Percentiles rank a stretch among this genome's conserved stretches.
phyloP scores from a whole-genome alignment of 352 stramenopile species.

The Globisporangium mamillatum region DNA sequence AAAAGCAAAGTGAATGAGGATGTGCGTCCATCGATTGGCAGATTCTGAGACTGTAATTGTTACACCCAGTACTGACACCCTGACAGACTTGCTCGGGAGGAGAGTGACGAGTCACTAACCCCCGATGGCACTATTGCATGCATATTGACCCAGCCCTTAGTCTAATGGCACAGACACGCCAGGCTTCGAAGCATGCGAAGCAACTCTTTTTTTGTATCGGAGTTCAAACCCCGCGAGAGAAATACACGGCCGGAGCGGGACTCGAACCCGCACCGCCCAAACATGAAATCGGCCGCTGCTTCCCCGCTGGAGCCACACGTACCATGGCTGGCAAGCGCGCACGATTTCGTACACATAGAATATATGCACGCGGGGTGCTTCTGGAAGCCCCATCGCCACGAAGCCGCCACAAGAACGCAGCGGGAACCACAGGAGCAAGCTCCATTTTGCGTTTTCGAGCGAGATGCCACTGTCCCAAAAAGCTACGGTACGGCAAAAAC shows the following conservation, averaged over 20 bases:
- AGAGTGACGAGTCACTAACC: constrained; percentile 8
- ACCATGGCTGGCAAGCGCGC: not conserved
- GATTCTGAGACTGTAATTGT: constrained; percentile 61
- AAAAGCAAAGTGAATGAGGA: constrained; percentile 20
- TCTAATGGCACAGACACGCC: constrained; percentile 88
- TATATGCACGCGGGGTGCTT: constrained; percentile 3
- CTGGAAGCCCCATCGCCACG: not conserved
- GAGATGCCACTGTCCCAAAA: not conserved
- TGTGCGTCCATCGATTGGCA: constrained; percentile 85
- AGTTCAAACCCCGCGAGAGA: not conserved
- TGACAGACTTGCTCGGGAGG: constrained; percentile 35
- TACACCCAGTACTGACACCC: constrained; percentile 85
- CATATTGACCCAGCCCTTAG: constrained; percentile 89
- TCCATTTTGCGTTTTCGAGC: not conserved
- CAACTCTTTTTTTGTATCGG: not conserved
- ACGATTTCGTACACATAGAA: constrained; percentile 1
- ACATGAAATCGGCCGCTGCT: constrained; percentile 9
- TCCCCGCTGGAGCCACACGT: constrained; percentile 13
- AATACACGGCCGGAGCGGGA: constrained; percentile 25
- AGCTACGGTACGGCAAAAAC: not conserved
- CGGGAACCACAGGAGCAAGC: not conserved
- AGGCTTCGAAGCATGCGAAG: constrained; percentile 84
- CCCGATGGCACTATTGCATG: constrained; percentile 59
- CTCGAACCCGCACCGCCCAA: constrained; percentile 55
- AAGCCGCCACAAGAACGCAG: not conserved